Evolutionary conservation across 345 rosid genomes (phyloP).

Genomic region (Corchorus olitorius): DNA sequence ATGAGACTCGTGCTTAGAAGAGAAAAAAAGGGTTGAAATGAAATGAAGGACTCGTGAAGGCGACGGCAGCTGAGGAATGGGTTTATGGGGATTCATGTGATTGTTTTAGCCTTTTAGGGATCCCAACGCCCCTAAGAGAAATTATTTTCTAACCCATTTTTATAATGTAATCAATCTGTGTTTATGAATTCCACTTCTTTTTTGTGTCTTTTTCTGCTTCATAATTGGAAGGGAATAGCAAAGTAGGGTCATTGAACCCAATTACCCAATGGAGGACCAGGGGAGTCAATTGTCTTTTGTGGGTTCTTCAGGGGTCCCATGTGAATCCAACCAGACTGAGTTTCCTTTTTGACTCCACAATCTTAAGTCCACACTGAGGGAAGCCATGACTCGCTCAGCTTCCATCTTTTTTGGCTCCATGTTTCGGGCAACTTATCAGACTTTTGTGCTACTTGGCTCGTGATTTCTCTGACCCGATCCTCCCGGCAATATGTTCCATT

Average conservation of each 20-base stretch:
- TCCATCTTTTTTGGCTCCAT: conserved; percentile 25
- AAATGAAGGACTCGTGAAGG: conserved; percentile 62
- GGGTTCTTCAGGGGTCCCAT: conserved; percentile 33
- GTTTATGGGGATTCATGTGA: conserved; percentile 36
- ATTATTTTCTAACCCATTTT: background rate
- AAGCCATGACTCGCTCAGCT: background rate
- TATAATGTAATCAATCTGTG: background rate
- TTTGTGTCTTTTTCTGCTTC: conserved; percentile 1
- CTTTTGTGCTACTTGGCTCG: conserved; percentile 16
- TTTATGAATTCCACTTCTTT: conserved; percentile 1
- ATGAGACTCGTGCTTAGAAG: conserved; percentile 5
- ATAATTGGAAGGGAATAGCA: background rate
- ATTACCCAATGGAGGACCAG: background rate
- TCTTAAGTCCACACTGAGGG: background rate
- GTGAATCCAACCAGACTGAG: conserved; percentile 32
- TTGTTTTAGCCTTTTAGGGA: conserved; percentile 29
- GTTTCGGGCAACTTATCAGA: conserved; percentile 22
- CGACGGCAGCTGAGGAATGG: conserved; percentile 44
- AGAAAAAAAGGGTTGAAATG: conserved; percentile 11
- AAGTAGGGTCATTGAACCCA: conserved; percentile 6
- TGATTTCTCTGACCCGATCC: conserved; percentile 15
- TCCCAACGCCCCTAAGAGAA: conserved; percentile 31
- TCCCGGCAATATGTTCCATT: background rate
- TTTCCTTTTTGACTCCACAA: conserved; percentile 25
- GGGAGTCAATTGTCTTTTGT: conserved; percentile 4